Percentiles rank a stretch among this genome's conserved stretches.
phyloP scores from a whole-genome alignment of 192 early-diverging fungal genomes.

The Thoreauomyces humboldtii region DNA sequence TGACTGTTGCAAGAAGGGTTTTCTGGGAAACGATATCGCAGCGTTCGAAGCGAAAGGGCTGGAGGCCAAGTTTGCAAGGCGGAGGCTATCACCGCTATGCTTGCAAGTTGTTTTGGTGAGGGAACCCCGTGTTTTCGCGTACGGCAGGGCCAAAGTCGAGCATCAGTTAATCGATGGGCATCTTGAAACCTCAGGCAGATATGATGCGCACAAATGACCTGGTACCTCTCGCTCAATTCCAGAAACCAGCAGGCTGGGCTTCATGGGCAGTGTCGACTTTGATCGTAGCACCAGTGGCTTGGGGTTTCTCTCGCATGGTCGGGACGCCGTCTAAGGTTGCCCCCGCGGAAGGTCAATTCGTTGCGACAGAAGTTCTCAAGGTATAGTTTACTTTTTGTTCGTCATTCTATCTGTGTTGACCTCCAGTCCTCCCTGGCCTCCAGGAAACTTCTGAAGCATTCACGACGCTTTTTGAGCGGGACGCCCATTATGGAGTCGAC shows the following conservation, averaged over 20 bases:
- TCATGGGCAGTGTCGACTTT: slow-evolving; percentile 13
- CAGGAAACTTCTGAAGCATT: slow-evolving; percentile 2
- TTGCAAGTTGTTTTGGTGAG: slow-evolving; percentile 24
- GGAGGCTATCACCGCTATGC: slow-evolving; percentile 9
- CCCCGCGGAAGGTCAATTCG: slow-evolving; percentile 4
- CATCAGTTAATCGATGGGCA: neutral
- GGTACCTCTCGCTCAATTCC: slow-evolving; percentile 7
- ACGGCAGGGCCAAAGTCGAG: neutral
- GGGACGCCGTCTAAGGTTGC: neutral
- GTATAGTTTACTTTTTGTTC: slow-evolving; percentile 6
- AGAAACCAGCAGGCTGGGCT: neutral
- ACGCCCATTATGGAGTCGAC: slow-evolving; percentile 18
- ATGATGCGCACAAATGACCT: slow-evolving; percentile 11
- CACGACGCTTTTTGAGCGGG: neutral
- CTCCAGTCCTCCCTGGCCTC: too few species aligned
- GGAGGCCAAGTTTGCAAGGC: slow-evolving; percentile 15
- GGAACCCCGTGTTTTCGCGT: too few species aligned
- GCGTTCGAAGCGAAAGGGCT: slow-evolving; percentile 9
- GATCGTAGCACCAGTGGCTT: slow-evolving; percentile 11
- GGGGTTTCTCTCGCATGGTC: slow-evolving; percentile 17
- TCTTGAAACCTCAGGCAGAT: neutral
- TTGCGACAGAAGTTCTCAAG: slow-evolving; percentile 6
- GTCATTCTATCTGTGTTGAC: too few species aligned
- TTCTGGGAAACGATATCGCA: slow-evolving; percentile 1
- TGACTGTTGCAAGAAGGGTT: neutral